phyloP scores from a whole-genome alignment of 768 basidiomycete genomes.

The Hericium coralloides region DNA sequence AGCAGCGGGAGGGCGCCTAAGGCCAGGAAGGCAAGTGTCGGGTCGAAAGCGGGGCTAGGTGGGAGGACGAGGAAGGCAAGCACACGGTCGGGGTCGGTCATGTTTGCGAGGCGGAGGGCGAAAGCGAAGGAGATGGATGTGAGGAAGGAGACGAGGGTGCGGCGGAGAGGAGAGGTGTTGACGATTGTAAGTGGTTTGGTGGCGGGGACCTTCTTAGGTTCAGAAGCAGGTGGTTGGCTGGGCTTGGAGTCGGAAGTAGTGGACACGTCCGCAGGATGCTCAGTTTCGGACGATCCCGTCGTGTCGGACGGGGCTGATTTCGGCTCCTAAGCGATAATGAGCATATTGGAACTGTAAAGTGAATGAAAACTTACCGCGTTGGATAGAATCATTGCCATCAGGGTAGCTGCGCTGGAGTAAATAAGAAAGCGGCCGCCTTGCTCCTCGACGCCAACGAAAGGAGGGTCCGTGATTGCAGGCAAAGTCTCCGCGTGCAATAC shows the following conservation, averaged over 20 bases:
- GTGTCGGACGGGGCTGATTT: too few species aligned
- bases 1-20: conserved; percentile 40
- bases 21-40: conserved; percentile 46
- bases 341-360: too few species aligned
- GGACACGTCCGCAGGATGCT: too few species aligned
- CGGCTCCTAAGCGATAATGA: too few species aligned
- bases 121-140: conserved; percentile 44
- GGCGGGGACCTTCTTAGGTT: not conserved
- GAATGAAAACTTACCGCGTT: too few species aligned
- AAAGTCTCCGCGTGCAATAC: conserved; percentile 25
- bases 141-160: conserved; percentile 28
- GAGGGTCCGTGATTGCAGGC: conserved; percentile 19
- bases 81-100: conserved; percentile 40
- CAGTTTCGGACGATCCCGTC: too few species aligned
- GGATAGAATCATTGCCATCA: not conserved
- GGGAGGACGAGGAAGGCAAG: conserved; percentile 45
- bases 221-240: not conserved
- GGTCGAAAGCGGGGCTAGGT: conserved; percentile 41
- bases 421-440: conserved; percentile 20
- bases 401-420: conserved; percentile 14
- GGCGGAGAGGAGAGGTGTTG: not conserved
- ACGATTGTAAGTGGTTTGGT: too few species aligned
- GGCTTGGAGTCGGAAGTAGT: too few species aligned
- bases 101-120: conserved; percentile 43
- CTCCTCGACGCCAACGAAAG: conserved; percentile 16